These are phyloP conservation scores for Hyphopichia burtonii DNA, from an alignment of 1,139 yeast genomes.

Conservation along the genomic window DNA sequence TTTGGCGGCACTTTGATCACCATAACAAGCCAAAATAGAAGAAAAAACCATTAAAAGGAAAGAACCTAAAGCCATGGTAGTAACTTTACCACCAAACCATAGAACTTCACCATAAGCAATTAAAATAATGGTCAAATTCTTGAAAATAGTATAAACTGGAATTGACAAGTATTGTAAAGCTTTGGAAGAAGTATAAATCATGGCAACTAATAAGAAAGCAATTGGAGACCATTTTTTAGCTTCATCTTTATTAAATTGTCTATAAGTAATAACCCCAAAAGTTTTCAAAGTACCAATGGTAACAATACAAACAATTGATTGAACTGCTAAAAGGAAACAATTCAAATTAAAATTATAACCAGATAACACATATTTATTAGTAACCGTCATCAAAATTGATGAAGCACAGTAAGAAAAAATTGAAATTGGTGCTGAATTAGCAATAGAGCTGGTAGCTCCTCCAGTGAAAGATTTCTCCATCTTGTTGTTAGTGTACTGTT, in stretches of 20 bases:
- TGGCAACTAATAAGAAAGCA: slow-evolving; percentile 79
- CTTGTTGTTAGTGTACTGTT: slow-evolving; percentile 2
- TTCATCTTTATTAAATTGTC: slow-evolving; percentile 81
- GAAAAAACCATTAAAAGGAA: slow-evolving; percentile 90
- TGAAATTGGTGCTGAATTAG: slow-evolving; percentile 84
- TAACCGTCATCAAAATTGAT: slow-evolving; percentile 96
- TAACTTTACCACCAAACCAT: slow-evolving; percentile 94
- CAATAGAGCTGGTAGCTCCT: slow-evolving; percentile 37
- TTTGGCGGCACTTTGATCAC: slow-evolving; percentile 58
- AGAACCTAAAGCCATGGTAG: slow-evolving; percentile 86
- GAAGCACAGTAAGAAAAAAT: slow-evolving; percentile 86
- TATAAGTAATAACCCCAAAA: slow-evolving; percentile 76
- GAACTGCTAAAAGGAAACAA: slow-evolving; percentile 81
- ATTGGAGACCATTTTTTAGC: slow-evolving; percentile 96
- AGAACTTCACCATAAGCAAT: slow-evolving; percentile 98
- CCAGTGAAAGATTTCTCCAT: slow-evolving; percentile 34
- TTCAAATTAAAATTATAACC: slow-evolving; percentile 84
- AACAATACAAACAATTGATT: slow-evolving; percentile 75
- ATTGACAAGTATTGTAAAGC: slow-evolving; percentile 88
- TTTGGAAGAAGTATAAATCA: slow-evolving; percentile 96
- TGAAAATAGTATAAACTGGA: slow-evolving; percentile 96
- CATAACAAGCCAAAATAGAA: slow-evolving; percentile 90
- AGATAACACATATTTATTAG: slow-evolving; percentile 90
- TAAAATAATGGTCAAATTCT: slow-evolving; percentile 91
- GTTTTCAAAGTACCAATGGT: slow-evolving; percentile 72